Base-by-base conservation (phyloP, 768 basidiomycete species). In the Ephemerocybe angulata region DNA sequence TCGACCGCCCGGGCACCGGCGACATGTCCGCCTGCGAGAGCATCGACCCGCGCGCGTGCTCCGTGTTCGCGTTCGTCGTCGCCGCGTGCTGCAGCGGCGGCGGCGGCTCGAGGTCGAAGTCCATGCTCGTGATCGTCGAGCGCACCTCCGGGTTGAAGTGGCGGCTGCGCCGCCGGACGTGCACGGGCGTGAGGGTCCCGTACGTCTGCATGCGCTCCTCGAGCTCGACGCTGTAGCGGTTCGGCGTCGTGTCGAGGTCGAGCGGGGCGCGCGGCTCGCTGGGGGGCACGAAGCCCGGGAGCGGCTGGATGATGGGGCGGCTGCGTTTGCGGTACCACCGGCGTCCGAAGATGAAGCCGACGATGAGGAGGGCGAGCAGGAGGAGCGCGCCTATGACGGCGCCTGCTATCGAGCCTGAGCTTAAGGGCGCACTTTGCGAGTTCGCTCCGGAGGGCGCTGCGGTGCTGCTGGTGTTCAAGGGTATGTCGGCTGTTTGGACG, bases 221-320 rank as follows among this genome's bases (percentile, higher is more conserved):
- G 30, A 50, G 48, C 19, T 50, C 48, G 1, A 50, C 48, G 31
- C 48, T 50, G 29, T 50, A 50, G 30, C 48, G 48, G 11, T 29
- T 33, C n/a, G 48, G 48, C 8, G 27, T 22, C 12, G 29, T 33
- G 19, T 50, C 48, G 48, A 50, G 8, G 30, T 50, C 48, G 13
- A 50, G 48, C 7, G 48, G 48, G 5, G 48, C 48, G 29, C 30
- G n/a, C 8, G 48, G 29, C 8, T 29, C 30, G 30, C 21, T 35
- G 3, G 28, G n/a, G 8, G 11, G 29, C 30, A 50, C 48, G 48
- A 19, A 50, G 17, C 48, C 48, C 17, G 48, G 48, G n/a, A 50
- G 28, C 13, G 48, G 48, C 10, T 30, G 30, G 48, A 50, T 50
- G 48, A 29, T 30, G 28, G 48, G 48, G 8, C 4, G 48, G 7